Base-by-base conservation (phyloP, 305 asterid genomes). In the Galium porrigens region DNA sequence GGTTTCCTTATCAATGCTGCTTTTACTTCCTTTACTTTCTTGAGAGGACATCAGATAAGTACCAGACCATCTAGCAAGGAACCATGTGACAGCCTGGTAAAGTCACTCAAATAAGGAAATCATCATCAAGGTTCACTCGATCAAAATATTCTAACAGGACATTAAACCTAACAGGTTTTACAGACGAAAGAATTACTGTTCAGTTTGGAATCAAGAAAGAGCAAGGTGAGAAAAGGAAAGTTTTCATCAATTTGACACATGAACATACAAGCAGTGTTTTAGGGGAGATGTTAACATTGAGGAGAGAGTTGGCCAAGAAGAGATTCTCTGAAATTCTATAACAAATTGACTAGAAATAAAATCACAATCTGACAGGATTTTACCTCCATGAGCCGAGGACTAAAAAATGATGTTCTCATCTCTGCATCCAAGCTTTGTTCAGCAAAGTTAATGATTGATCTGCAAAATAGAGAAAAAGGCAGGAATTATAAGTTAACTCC, bases 311-410 rank as follows among this genome's bases (percentile, higher is more conserved):
- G 17, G 22, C n/a, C 18, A 3, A 61, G 53, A 52, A 33, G 33
- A 17, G 72, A 17, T 44, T 59, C 54, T 32, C 27, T 59, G 60
- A 64, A 12, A 49, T 10, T 36, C 17, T 18, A 58, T 25, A 48
- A 14, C 18, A 17, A 20, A 48, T 29, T 46, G 44, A 59, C 37
- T 9, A 4, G 12, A 44, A 15, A 2, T 17, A 14, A 6, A 42
- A 14, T 46, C 36, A 58, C 9, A 59, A 49, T 33, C 37, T 32
- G 73, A 72, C 63, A 61, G 59, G 55, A 57, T 65, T 18, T 36
- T 84, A 92, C 99, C 97, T 92, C 97, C 99, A 92, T 85, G 65
- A 92, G 95, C 61, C 97, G 87, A 58, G 99, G 99, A 82, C 99
- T 92, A 68, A 89, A 92, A 74, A 84, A 81, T 46, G 85, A 84